phyloP scores from a whole-genome alignment of 2,329 filamentous ascomycete species.

The Sphaerostilbella broomeana region DNA sequence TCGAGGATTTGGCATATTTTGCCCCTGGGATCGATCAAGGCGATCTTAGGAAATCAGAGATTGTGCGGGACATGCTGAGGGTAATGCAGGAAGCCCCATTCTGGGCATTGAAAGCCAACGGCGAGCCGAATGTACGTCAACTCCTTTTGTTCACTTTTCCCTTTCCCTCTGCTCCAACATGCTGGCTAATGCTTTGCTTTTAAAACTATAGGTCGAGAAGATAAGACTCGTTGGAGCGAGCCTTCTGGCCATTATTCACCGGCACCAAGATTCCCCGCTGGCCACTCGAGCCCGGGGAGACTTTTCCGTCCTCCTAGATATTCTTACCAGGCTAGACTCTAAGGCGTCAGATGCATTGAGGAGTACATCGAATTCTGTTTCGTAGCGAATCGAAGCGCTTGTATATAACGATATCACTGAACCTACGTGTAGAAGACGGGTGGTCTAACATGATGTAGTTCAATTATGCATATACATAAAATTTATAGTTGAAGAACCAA shows the following conservation, averaged over 20 bases:
- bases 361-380: slow-evolving; percentile 16
- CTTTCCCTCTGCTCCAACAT: neutral
- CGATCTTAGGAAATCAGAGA: slow-evolving; percentile 34
- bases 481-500: no score
- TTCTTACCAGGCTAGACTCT: slow-evolving; percentile 35
- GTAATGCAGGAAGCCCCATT: slow-evolving; percentile 36
- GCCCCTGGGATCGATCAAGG: slow-evolving; percentile 25
- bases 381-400: neutral
- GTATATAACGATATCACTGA: no score
- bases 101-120: slow-evolving; percentile 34
- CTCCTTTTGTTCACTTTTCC: neutral
- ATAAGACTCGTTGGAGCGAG: slow-evolving; percentile 34
- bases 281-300: slow-evolving; percentile 32
- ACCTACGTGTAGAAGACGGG: no score
- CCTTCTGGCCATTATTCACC: slow-evolving; percentile 33
- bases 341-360: slow-evolving; percentile 37
- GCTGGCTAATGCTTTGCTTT: neutral
- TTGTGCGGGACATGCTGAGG: slow-evolving; percentile 35
- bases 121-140: slow-evolving; percentile 32
- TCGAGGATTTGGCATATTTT: slow-evolving; percentile 29
- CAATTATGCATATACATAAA: no score
- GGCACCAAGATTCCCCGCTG: slow-evolving; percentile 30
- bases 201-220: slow-evolving; percentile 30
- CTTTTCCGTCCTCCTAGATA: slow-evolving; percentile 33
- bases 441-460: no score